Conservation (phyloP, 176 grass and related monocot genomes). For the Juncus inflexus region DNA sequence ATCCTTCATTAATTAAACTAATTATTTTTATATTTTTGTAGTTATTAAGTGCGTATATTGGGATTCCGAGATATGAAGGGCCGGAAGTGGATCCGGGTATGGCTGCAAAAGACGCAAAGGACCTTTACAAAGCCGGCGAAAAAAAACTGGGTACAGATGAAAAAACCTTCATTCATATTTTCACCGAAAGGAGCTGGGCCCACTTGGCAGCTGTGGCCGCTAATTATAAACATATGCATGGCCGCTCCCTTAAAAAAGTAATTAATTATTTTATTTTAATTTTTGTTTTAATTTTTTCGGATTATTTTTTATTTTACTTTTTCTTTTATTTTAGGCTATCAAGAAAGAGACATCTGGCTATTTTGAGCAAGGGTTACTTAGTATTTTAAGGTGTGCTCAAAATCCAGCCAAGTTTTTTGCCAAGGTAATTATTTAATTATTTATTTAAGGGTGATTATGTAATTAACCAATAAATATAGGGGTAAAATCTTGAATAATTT, state of each 20-base stretch:
- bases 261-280: constrained; percentile 4
- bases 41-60: constrained; percentile 76
- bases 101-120: constrained; percentile 81
- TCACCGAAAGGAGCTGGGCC: constrained; percentile 77
- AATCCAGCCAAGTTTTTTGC: constrained; percentile 96
- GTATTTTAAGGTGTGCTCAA: constrained; percentile 85
- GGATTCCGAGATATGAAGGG: constrained; percentile 75
- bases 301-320: not conserved
- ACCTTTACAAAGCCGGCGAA: constrained; percentile 95
- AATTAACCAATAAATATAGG: not conserved
- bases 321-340: constrained; percentile 50
- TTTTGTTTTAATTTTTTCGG: constrained; percentile 8
- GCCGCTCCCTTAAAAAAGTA: constrained; percentile 75
- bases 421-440: constrained; percentile 47
- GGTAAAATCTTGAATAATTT: too few relatives aligned
- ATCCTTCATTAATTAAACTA: too few relatives aligned
- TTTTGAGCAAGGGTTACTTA: constrained; percentile 82
- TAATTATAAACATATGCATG: constrained; percentile 75
- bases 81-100: constrained; percentile 77
- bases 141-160: constrained; percentile 89
- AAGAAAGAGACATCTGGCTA: constrained; percentile 93
- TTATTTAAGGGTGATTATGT: constrained; percentile 12
- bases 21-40: constrained; percentile 25
- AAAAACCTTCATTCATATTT: constrained; percentile 77
- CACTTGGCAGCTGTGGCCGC: constrained; percentile 84